phyloP scores from a whole-genome alignment of 2,329 filamentous ascomycete species.

The Colletotrichum sp. region DNA sequence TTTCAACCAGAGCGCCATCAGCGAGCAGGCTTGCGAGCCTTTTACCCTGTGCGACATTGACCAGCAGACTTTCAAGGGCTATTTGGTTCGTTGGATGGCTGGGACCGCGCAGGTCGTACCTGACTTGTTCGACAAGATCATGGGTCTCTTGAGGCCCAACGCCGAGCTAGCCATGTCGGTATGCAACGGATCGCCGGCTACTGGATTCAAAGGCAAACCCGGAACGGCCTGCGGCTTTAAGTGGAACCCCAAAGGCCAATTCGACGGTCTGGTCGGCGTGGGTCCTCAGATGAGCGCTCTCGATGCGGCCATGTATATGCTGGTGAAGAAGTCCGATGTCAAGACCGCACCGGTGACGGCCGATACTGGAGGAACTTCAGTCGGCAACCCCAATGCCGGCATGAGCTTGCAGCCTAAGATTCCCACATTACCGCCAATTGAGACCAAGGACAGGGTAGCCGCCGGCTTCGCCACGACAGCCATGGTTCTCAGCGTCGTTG shows the following conservation, averaged over 20 bases:
- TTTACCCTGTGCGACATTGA: constrained; percentile 69
- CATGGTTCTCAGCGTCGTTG: constrained; percentile 52
- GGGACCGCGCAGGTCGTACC: constrained; percentile 60
- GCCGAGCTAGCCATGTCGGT: constrained; percentile 57
- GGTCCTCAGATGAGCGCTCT: constrained; percentile 75
- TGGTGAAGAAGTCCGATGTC: constrained; percentile 44
- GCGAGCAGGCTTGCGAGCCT: constrained; percentile 71
- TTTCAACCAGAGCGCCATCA: constrained; percentile 60
- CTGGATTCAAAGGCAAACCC: constrained; percentile 53
- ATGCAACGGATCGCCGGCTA: constrained; percentile 52
- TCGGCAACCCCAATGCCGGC: constrained; percentile 55
- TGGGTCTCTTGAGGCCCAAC: constrained; percentile 54
- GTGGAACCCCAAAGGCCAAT: constrained; percentile 59
- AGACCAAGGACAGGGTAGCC: constrained; percentile 55
- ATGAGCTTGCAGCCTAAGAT: constrained; percentile 26
- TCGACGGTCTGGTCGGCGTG: constrained; percentile 67
- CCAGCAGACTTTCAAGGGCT: constrained; percentile 79
- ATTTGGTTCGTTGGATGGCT: constrained; percentile 71
- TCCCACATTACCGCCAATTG: constrained; percentile 43
- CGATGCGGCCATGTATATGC: constrained; percentile 65
- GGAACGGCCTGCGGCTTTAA: constrained; percentile 71
- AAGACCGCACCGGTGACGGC: constrained; percentile 52
- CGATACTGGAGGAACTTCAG: constrained; percentile 63
- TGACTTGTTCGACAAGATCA: constrained; percentile 52
- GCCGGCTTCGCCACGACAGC: constrained; percentile 61